phyloP scores from a whole-genome alignment of 2,329 filamentous ascomycete genomes.

The Scolecobasidium constrictum region DNA sequence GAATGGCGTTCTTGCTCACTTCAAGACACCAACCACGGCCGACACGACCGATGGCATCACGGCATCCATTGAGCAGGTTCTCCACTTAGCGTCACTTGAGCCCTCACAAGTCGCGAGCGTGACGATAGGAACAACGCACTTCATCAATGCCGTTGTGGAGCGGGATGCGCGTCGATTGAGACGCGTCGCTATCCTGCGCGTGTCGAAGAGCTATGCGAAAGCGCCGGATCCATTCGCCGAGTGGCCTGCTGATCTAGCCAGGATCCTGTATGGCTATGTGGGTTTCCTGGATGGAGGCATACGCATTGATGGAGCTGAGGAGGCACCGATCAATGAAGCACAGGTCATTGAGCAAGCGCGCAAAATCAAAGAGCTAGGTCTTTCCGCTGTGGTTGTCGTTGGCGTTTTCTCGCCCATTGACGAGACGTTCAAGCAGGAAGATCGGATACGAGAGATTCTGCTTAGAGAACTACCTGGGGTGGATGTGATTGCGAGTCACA shows the following conservation, averaged over 20 bases:
- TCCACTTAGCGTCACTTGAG: constrained; percentile 18
- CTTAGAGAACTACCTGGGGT: constrained; percentile 33
- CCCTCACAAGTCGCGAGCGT: constrained; percentile 29
- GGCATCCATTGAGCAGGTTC: constrained; percentile 24
- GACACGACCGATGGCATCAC: constrained; percentile 26
- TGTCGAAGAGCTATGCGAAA: constrained; percentile 36
- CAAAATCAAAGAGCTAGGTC: constrained; percentile 31
- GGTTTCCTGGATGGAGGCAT: constrained; percentile 37
- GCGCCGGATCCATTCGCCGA: constrained; percentile 41
- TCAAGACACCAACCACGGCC: constrained; percentile 26
- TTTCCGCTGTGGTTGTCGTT: constrained; percentile 41
- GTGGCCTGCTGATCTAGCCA: constrained; percentile 34
- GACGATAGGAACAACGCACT: constrained; percentile 42
- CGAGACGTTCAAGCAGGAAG: constrained; percentile 40
- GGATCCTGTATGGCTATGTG: constrained; percentile 36
- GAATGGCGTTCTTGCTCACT: constrained; percentile 22
- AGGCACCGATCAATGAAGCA: constrained; percentile 30
- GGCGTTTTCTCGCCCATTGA: constrained; percentile 51
- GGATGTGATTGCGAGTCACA: constrained; percentile 41
- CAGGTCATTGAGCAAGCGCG: constrained; percentile 34
- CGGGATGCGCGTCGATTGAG: constrained; percentile 38
- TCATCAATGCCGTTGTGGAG: constrained; percentile 41
- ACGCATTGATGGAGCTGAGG: constrained; percentile 32
- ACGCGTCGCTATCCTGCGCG: constrained; percentile 41
- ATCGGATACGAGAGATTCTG: constrained; percentile 37